Evolutionary conservation across 139 green algal species (phyloP).

Genomic region (Helicosporidium sp.): DNA sequence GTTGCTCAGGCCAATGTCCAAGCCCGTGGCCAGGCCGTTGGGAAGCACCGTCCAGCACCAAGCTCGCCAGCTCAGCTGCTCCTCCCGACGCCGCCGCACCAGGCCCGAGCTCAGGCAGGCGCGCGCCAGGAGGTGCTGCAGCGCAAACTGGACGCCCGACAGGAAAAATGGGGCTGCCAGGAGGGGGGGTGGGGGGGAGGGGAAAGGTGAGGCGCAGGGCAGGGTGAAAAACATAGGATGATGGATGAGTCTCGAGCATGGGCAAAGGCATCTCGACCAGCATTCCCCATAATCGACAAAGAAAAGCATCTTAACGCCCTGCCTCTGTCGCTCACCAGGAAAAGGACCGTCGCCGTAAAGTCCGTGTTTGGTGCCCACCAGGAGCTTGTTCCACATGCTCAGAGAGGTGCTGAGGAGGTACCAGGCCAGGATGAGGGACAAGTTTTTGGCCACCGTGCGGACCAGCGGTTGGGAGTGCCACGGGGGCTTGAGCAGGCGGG

Average conservation of each 20-base stretch:
- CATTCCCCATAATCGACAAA: no score
- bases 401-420: constrained; percentile 59
- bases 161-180: constrained; percentile 37
- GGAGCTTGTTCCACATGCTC: constrained; percentile 51
- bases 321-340: constrained; percentile 40
- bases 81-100: constrained; percentile 13
- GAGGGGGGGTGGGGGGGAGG: no score
- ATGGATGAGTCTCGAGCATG: no score
- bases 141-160: constrained; percentile 47
- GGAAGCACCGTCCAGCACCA: constrained; percentile 43
- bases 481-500: no score
- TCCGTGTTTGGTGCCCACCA: constrained; percentile 45
- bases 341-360: constrained; percentile 43
- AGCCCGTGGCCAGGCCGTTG: constrained; percentile 64
- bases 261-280: no score
- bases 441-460: not conserved
- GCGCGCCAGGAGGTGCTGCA: constrained; percentile 42
- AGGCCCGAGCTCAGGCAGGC: constrained; percentile 24
- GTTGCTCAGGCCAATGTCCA: constrained; percentile 88
- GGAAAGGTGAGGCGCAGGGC: no score
- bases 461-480: constrained; percentile 6
- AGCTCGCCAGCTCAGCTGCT: constrained; percentile 23
- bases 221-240: no score
- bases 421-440: constrained; percentile 20
- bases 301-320: no score